Conservation (phyloP, 2,329 filamentous ascomycete genomes). For the Ilyonectria destructans region DNA sequence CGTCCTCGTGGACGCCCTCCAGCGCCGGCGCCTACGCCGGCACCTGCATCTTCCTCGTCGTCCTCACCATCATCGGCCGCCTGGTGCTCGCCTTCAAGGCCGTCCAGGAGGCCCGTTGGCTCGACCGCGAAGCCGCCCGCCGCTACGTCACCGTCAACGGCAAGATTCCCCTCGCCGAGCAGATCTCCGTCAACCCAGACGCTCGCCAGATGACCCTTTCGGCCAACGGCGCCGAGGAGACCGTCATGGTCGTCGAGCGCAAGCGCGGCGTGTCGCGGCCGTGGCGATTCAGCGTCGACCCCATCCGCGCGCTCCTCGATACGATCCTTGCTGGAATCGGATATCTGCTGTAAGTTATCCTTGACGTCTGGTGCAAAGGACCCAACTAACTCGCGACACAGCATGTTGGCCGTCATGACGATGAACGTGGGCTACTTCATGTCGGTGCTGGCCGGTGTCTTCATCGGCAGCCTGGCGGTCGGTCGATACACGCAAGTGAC, state of each 20-base stretch:
- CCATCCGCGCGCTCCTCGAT: conserved; percentile 80
- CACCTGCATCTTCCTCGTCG: conserved; percentile 92
- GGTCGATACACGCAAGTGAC: conserved; percentile 75
- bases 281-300: conserved; percentile 87
- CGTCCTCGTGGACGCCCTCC: conserved; percentile 80
- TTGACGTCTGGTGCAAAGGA: background rate
- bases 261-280: conserved; percentile 71
- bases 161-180: conserved; percentile 72
- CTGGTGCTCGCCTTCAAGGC: conserved; percentile 80
- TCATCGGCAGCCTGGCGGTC: conserved; percentile 87
- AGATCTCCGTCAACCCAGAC: conserved; percentile 72
- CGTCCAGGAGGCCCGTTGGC: conserved; percentile 76
- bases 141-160: conserved; percentile 84
- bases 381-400: conserved; percentile 55
- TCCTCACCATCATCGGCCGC: conserved; percentile 81
- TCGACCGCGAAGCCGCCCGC: conserved; percentile 80
- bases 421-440: conserved; percentile 90
- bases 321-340: conserved; percentile 82
- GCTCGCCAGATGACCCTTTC: conserved; percentile 76
- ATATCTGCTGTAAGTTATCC: conserved; percentile 84
- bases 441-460: conserved; percentile 84
- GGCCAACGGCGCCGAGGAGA: conserved; percentile 86
- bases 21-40: conserved; percentile 83
- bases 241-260: conserved; percentile 80
- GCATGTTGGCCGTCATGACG: conserved; percentile 95